Conservation (phyloP, 768 basidiomycete species). For the Pseudohyphozyma bogoriensis region DNA sequence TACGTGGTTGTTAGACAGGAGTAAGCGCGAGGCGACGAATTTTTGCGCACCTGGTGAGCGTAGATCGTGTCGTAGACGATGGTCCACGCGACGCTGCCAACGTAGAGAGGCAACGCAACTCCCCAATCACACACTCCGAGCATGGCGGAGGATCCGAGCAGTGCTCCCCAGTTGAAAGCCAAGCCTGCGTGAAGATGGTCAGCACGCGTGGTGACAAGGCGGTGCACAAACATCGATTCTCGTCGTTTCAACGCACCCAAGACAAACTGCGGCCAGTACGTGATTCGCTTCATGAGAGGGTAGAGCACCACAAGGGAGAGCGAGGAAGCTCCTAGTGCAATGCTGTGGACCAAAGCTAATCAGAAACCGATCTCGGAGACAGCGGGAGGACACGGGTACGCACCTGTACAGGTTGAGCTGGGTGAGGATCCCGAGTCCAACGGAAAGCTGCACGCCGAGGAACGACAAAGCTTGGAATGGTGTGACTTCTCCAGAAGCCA, state of each 20-base stretch:
- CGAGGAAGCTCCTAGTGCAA: constrained; percentile 82
- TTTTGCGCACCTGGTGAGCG: constrained; percentile 68
- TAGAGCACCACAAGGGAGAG: constrained; percentile 78
- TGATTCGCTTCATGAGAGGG: constrained; percentile 93
- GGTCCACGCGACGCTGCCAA: constrained; percentile 83
- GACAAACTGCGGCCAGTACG: constrained; percentile 92
- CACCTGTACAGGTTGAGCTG: constrained; percentile 95
- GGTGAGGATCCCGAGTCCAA: constrained; percentile 71
- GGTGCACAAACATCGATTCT: background rate
- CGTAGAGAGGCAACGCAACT: constrained; percentile 76
- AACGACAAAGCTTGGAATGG: constrained; percentile 66
- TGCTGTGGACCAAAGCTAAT: constrained; percentile 46
- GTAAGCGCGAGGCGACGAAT: background rate
- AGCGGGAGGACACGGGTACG: constrained; percentile 28
- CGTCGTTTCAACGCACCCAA: constrained; percentile 64
- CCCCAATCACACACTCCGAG: constrained; percentile 68
- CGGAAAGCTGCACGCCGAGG: constrained; percentile 67
- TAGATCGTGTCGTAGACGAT: constrained; percentile 96
- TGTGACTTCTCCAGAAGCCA: constrained; percentile 73
- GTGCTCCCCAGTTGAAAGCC: constrained; percentile 93
- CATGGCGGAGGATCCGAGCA: constrained; percentile 93
- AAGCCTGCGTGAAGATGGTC: constrained; percentile 48
- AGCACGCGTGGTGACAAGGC: background rate
- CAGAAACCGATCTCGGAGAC: background rate
- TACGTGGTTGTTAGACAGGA: no score